Evolutionary conservation across 768 basidiomycete genomes (phyloP).

Genomic region (Boletales sp.): DNA sequence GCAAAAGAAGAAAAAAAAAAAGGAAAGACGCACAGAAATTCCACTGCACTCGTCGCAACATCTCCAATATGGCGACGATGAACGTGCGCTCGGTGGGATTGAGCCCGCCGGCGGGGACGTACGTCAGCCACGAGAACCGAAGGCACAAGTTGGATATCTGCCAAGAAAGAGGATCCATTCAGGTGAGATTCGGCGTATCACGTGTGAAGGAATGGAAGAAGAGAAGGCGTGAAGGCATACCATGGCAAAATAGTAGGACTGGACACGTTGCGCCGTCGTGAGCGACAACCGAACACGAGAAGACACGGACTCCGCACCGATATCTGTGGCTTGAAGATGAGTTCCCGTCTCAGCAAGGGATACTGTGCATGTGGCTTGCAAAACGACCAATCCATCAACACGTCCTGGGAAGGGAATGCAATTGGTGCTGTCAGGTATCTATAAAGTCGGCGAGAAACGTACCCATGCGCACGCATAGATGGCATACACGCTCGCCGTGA

Average conservation of each 20-base stretch:
- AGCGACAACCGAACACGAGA: background rate
- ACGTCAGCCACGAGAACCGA: conserved; percentile 80
- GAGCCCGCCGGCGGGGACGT: conserved; percentile 57
- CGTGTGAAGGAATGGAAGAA: background rate
- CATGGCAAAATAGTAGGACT: conserved; percentile 80
- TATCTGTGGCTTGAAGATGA: conserved; percentile 66
- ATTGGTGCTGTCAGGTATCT: no score
- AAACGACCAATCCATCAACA: conserved; percentile 94
- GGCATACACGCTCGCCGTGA: conserved; percentile 61
- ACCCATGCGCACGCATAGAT: conserved; percentile 81
- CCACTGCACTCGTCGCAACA: conserved; percentile 83
- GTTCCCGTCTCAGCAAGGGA: conserved; percentile 64
- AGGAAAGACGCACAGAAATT: conserved; percentile 67
- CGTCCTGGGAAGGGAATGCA: conserved; percentile 47
- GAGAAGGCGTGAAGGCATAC: conserved; percentile 35
- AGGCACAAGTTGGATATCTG: conserved; percentile 61
- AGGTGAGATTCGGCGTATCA: no score
- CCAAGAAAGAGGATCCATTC: background rate
- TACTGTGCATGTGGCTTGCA: conserved; percentile 52
- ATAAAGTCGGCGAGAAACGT: conserved; percentile 16
- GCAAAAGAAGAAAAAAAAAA: background rate
- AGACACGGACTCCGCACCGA: conserved; percentile 38
- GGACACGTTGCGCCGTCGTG: background rate
- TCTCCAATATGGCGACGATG: conserved; percentile 67
- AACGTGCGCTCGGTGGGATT: conserved; percentile 57